A percentile compares a stretch with the other conserved stretches of the same genome.
Conservation (phyloP, 805 yeast species). For the Spathaspora arborariae region DNA sequence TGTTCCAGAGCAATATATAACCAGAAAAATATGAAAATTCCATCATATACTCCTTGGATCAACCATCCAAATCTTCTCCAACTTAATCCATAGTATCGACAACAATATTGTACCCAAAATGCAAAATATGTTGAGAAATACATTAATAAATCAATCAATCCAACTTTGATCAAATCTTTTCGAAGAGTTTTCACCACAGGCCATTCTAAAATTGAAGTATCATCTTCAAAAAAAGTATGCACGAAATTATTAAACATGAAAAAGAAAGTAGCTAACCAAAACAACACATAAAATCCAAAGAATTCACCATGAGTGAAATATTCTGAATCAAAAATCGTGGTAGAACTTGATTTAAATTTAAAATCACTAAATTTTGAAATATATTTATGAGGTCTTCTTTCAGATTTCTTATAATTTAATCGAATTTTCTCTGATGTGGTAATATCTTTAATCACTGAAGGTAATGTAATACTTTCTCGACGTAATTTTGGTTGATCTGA, state of each 20-base stretch:
- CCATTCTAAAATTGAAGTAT: conserved; percentile 45
- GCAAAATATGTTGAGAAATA: conserved; percentile 64
- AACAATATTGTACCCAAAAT: conserved; percentile 53
- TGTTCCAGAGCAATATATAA: conserved; percentile 49
- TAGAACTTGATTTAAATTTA: conserved; percentile 35
- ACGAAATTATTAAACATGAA: conserved; percentile 50
- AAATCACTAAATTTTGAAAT: conserved; percentile 56
- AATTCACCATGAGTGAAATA: conserved; percentile 47
- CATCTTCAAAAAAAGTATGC: conserved; percentile 44
- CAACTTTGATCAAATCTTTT: conserved; percentile 64
- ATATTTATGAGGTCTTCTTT: conserved; percentile 6
- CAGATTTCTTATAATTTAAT: conserved; percentile 6
- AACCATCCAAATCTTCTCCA: conserved; percentile 71
- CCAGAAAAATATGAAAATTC: conserved; percentile 49
- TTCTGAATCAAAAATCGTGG: conserved; percentile 53
- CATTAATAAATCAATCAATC: conserved; percentile 69
- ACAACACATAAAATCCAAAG: conserved; percentile 76
- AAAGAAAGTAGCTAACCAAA: conserved; percentile 68
- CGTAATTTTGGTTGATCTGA: background rate
- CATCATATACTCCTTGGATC: conserved; percentile 54
- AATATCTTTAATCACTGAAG: conserved; percentile 3
- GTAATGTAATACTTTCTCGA: conserved; percentile 2
- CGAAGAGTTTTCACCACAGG: conserved; percentile 56
- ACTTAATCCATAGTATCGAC: conserved; percentile 39
- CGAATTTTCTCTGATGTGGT: conserved; percentile 5